Evolutionary conservation across 352 stramenopile genomes (phyloP), one percentile per base, ranked within the genome.

Genomic region (Globisporangium acanthophoron): DNA sequence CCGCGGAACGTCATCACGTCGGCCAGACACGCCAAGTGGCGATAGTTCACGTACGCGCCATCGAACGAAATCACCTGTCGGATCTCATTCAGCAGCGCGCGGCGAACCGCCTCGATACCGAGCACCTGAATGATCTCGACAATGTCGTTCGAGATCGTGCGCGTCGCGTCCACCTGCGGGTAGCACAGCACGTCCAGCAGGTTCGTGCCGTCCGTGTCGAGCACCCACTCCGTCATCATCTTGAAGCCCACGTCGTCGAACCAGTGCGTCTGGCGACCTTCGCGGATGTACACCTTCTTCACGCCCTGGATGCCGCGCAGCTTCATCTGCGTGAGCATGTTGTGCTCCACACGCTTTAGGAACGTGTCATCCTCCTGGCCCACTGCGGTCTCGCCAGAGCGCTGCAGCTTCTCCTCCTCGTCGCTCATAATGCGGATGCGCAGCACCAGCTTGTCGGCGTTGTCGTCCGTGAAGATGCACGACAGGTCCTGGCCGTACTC

Each of bases 1-100:
- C 97, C 97, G 66, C 97, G 90, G 83, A 98, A 98, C 7, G 97
- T 99, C 97, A 99, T 99, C 16, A 98, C 96, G 77, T 99, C 97
- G 39, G 97, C 96, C 44, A 99, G 76, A 66, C 96, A 98, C 41
- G 96, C 94, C 66, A 99, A 73, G 76, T 99, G 98, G 56, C 98
- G 95, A 76, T 99, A 99, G 74, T 99, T 99, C 49, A 99, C 97
- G 78, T 99, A 99, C 18, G 96, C 96, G 73, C 96, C 96, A 88
- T 99, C 97, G 71, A 99, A 99, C 58, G 87, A 98, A 80, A 99
- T 98, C 35, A 99, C 95, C 67, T 97, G 97, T 46, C 96, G 88
- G 41, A 99, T 95, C 73, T 99, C 97, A 68, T 98, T 96, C 63
- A 97, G 74, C 60, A 97, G 60, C 39, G 88, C 86, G 27, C 87